phyloP scores from a whole-genome alignment of 306 rosid genomes.

The Trifolium pratense region DNA sequence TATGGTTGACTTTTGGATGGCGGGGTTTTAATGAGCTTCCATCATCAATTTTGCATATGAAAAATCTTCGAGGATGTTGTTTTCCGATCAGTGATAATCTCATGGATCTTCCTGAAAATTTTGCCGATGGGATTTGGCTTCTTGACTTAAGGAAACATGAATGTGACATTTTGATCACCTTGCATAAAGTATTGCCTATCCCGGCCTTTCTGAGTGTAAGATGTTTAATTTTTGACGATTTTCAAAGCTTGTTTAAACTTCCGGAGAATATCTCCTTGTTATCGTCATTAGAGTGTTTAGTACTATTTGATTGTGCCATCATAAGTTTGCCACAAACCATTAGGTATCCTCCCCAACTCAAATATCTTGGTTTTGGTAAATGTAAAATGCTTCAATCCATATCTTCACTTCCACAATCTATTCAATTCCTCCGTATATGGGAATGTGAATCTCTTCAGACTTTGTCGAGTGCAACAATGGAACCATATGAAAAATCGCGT shows the following conservation, averaged over 20 bases:
- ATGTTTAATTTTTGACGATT: not conserved
- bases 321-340: slow-evolving; percentile 33
- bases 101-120: slow-evolving; percentile 22
- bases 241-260: too few species aligned
- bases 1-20: too few species aligned
- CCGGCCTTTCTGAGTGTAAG: not conserved
- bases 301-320: not conserved
- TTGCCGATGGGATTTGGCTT: not conserved
- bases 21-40: too few species aligned
- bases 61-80: not conserved
- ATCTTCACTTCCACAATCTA: slow-evolving; percentile 21
- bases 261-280: too few species aligned
- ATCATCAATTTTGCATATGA: not conserved
- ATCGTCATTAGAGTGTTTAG: too few species aligned
- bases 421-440: not conserved
- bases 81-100: not conserved
- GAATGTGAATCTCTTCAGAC: not conserved
- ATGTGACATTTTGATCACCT: not conserved
- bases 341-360: not conserved
- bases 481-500: not conserved
- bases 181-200: not conserved
- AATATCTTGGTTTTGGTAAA: not conserved
- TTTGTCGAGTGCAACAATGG: not conserved
- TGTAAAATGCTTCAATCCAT: slow-evolving; percentile 7
- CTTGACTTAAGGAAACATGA: not conserved